phyloP scores from a whole-genome alignment of 495 filamentous ascomycete species.

The Hypoxylon cercidicola region DNA sequence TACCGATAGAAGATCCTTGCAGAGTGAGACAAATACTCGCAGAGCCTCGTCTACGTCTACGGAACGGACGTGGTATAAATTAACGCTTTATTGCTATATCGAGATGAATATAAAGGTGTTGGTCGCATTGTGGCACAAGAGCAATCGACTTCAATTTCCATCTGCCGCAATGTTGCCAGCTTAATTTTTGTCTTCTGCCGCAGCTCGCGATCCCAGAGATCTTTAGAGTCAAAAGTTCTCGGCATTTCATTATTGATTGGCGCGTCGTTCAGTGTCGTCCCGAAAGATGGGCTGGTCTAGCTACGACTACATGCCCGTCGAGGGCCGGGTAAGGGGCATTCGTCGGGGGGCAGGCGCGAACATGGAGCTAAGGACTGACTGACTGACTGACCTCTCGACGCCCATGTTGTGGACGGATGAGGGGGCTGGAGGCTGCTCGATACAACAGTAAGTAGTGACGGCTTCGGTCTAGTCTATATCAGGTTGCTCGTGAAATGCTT shows the following conservation, averaged over 20 bases:
- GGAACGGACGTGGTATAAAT: no score
- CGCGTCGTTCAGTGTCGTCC: not conserved
- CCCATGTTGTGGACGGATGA: conserved; percentile 79
- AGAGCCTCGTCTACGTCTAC: no score
- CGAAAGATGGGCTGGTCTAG: conserved; percentile 50
- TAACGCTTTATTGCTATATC: no score
- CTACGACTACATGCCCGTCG: conserved; percentile 78
- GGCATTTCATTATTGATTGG: not conserved
- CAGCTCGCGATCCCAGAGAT: not conserved
- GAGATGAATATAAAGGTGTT: no score
- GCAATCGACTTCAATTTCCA: no score
- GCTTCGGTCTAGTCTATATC: not conserved
- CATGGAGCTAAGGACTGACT: not conserved
- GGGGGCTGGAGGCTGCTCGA: conserved; percentile 66
- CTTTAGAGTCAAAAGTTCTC: not conserved
- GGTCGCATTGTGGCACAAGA: no score
- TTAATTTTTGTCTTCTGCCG: no score
- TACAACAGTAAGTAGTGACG: conserved; percentile 66
- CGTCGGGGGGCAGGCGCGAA: not conserved
- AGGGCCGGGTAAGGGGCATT: conserved; percentile 68
- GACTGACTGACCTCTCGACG: conserved; percentile 74
- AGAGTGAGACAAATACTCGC: no score
- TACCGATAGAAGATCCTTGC: no score
- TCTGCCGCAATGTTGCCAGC: no score
- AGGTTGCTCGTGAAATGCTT: not conserved